A percentile compares a stretch with the other conserved stretches of the same genome.
phyloP scores from a whole-genome alignment of 202 grass and related monocot species.

The Panicum virgatum region DNA sequence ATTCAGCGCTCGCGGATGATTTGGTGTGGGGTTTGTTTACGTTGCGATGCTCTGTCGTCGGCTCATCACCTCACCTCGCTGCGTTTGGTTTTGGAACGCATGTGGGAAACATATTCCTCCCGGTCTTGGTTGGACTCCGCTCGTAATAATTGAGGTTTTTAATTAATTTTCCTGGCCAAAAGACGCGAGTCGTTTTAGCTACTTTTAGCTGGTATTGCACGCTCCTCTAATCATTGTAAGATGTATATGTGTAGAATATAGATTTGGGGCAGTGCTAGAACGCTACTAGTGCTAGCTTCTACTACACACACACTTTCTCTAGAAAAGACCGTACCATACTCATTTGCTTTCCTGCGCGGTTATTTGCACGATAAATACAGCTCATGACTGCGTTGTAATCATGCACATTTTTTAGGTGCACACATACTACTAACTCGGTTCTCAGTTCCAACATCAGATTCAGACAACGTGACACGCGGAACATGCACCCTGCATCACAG shows the following conservation, averaged over 20 bases:
- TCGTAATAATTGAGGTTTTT: slow-evolving; percentile 42
- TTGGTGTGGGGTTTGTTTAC: slow-evolving; percentile 25
- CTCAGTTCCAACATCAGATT: no score
- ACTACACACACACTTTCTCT: neutral
- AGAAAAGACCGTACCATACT: neutral
- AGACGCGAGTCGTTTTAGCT: neutral
- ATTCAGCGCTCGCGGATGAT: neutral
- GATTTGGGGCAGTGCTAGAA: neutral
- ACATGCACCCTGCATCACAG: no score
- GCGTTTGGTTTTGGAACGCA: slow-evolving; percentile 1
- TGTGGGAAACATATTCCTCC: slow-evolving; percentile 47
- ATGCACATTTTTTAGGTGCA: neutral
- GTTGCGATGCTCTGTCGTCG: neutral
- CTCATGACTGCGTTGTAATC: no score
- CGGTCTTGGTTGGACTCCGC: slow-evolving; percentile 38
- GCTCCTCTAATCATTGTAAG: neutral
- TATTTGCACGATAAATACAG: no score
- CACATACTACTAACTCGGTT: no score
- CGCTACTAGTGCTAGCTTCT: neutral
- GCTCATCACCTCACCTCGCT: no score
- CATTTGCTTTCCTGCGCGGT: neutral
- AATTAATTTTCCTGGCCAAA: neutral
- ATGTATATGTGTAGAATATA: neutral
- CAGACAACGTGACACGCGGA: neutral
- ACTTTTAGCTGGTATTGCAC: slow-evolving; percentile 16